Base-by-base conservation (phyloP, 441 rosid species). In the Corymbia calophylla region DNA sequence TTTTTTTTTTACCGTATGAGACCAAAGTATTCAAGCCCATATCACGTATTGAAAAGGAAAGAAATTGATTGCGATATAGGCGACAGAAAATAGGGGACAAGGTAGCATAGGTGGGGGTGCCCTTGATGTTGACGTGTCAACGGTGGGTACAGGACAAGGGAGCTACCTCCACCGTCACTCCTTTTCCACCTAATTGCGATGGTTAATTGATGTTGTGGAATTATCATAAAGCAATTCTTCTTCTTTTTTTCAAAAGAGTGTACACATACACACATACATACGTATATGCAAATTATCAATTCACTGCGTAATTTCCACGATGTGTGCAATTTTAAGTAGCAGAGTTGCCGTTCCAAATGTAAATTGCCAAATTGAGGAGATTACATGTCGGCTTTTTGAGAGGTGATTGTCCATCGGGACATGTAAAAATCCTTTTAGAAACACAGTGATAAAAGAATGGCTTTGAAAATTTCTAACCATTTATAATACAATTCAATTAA, bases 71-170 rank as follows among this genome's bases (percentile, higher is more conserved):
- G 29, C 23, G 49, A 73, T 6, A 39, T 35, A 44, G 5, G 51
- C 8, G 51, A 44, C 11, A 4, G 51, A 77, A 44, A 77, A 23
- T 39, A 44, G 84, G 51, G 9, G 84, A 77, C 84, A 77, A 77
- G 51, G 84, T 77, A 23, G 29, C 17, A 39, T 73, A 39, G 49
- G 84, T 21, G 23, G 85, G 58, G 29, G 32, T 58, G 64, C 6
- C 2, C n/a, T n/a, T 91, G 95, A 93, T 56, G 86, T 93, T 81
- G 93, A 94, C 94, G 91, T 91, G 91, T 93, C 95, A 85, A 39
- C 7, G 53, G 86, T 88, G 87, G 88, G 91, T 89, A 89, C 89
- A 92, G 88, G 81, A 14, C 7, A 56, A 53, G 35, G 87, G 21
- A 68, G 84, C 88, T 91, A 90, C 89, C 90, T 91, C 88, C 66